A percentile compares a stretch with the other conserved stretches of the same genome.
phyloP scores from a whole-genome alignment of 176 grass and related monocot species.

The Lolium multiflorum region DNA sequence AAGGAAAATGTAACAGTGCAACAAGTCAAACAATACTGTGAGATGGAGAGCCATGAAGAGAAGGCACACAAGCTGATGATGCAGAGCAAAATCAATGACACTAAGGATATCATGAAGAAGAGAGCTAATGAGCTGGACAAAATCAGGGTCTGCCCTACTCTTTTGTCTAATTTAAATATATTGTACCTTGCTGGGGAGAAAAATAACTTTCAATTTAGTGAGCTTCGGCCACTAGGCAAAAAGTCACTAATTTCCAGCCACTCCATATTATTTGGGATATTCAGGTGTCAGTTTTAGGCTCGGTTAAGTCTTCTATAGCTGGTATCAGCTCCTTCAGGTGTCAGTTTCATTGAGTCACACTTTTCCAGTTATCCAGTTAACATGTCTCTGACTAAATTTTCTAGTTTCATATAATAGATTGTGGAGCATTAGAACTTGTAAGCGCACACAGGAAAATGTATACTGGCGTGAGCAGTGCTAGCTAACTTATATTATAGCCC shows the following conservation, averaged over 20 bases:
- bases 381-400: neutral
- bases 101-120: constrained; percentile 88
- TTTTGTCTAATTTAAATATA: constrained; percentile 27
- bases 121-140: constrained; percentile 89
- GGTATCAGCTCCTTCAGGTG: neutral
- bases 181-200: neutral
- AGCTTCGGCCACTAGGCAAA: neutral
- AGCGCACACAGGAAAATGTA: neutral
- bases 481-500: neutral
- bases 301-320: neutral
- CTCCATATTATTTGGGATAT: constrained; percentile 1
- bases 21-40: constrained; percentile 94
- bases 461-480: neutral
- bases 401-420: neutral
- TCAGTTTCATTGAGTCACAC: neutral
- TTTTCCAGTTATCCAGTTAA: constrained; percentile 3
- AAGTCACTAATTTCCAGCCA: constrained; percentile 6
- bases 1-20: constrained; percentile 84
- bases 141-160: constrained; percentile 60
- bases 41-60: constrained; percentile 92
- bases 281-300: neutral
- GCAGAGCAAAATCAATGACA: constrained; percentile 89
- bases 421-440: constrained; percentile 3
- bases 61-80: constrained; percentile 79
- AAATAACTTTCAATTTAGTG: neutral